Percentiles rank a stretch among this genome's conserved stretches.
Conservation (phyloP, 257 asterid species). For the Knoxia roxburghii region DNA sequence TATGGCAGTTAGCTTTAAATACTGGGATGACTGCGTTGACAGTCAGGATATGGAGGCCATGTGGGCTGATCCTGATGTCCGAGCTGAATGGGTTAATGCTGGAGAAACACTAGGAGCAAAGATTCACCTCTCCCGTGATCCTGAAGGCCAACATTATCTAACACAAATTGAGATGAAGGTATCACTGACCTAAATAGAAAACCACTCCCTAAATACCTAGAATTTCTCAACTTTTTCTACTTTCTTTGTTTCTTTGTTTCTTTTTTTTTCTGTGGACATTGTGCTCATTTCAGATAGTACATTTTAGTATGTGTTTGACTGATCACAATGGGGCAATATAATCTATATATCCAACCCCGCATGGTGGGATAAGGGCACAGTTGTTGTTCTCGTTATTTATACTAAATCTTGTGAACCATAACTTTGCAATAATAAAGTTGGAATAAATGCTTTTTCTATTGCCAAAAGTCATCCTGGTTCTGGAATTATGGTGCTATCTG, state of each 20-base stretch:
- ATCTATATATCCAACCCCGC: too few species aligned
- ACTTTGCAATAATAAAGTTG: too few species aligned
- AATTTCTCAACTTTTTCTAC: too few species aligned
- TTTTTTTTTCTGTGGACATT: neutral
- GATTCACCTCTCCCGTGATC: conserved; percentile 92
- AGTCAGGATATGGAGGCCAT: conserved; percentile 71
- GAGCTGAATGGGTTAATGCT: conserved; percentile 73
- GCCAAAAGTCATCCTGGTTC: neutral
- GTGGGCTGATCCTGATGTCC: conserved; percentile 78
- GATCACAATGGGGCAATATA: neutral
- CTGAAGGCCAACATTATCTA: conserved; percentile 82
- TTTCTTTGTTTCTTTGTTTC: too few species aligned
- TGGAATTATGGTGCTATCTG: neutral
- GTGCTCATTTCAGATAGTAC: neutral
- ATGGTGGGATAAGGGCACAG: too few species aligned
- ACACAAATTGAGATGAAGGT: conserved; percentile 98
- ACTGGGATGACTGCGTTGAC: conserved; percentile 93
- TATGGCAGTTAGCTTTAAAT: conserved; percentile 71
- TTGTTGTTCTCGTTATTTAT: too few species aligned
- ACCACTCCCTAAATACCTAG: too few species aligned
- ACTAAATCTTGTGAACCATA: neutral
- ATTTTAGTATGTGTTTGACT: neutral
- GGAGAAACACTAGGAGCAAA: conserved; percentile 80
- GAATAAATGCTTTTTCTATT: neutral
- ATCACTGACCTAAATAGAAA: neutral